These are phyloP conservation scores for Metschnikowia continentalis DNA, from an alignment of 805 yeast genomes.

Conservation along the genomic window DNA sequence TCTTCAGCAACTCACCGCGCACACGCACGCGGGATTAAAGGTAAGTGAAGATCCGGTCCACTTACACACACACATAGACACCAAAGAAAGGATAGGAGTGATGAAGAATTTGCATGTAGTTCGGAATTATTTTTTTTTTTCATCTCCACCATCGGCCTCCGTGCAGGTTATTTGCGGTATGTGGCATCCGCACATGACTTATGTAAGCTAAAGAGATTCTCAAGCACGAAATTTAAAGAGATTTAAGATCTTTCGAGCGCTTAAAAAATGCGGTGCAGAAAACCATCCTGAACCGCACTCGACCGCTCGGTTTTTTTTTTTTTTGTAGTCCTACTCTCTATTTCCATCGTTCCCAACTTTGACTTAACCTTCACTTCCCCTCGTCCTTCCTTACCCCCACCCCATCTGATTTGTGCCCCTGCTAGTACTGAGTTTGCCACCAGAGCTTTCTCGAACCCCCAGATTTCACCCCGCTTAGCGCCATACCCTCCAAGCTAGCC, in stretches of 20 bases:
- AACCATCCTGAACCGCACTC: conserved; percentile 5
- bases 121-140: not conserved
- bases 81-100: not conserved
- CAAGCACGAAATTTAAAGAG: not conserved
- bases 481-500: not conserved
- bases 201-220: not conserved
- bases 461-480: not conserved
- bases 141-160: not conserved
- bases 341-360: not conserved
- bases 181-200: conserved; percentile 1
- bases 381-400: not conserved
- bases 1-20: not conserved
- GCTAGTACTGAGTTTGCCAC: not conserved
- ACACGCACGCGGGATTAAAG: not conserved
- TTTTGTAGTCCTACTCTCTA: not conserved
- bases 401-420: not conserved
- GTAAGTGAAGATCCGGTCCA: not conserved
- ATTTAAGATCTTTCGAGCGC: conserved; percentile 5
- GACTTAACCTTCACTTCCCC: not conserved
- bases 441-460: not conserved
- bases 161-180: conserved; percentile 1
- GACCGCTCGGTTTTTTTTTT: conserved; percentile 2
- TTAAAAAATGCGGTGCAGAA: conserved; percentile 4
- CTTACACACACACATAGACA: not conserved
- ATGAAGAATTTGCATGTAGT: not conserved